Base-by-base conservation (phyloP, 768 basidiomycete genomes). In the Krasilnikovozyma curviuscula region DNA sequence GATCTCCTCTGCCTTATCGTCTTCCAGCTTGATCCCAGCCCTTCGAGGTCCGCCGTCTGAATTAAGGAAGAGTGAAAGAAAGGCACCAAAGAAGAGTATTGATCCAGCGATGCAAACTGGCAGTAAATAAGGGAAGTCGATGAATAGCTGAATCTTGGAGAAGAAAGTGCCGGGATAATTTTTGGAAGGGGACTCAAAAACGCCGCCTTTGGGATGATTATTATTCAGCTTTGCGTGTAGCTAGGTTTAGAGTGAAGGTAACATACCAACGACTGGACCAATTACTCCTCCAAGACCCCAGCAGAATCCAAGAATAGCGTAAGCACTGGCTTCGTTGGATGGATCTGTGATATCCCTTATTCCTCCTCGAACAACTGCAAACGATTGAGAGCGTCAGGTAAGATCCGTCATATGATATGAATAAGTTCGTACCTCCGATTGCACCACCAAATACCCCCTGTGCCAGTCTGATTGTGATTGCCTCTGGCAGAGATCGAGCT, bases 221-320 rank as follows among this genome's bases (percentile, higher is more conserved):
- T 7, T 19, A 70, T 82, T 63, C 55, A 84, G 83, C 78, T 56
- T n/a, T n/a, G n/a, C n/a, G n/a, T n/a, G n/a, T n/a, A n/a, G n/a
- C n/a, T n/a, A n/a, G n/a, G n/a, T n/a, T n/a, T n/a, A n/a, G n/a
- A n/a, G n/a, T n/a, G n/a, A n/a, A n/a, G n/a, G n/a, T n/a, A n/a
- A 67, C 56, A 83, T 83, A 53, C 83, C 86, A 27, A 89, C 72
- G 44, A 88, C 79, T 39, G 81, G 81, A 37, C 85, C 85, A 39
- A 78, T 74, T 12, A 88, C 83, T 73, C 89, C 93, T 52, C 91
- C 93, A 55, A 97, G 74, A 52, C 88, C 89, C 93, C 91, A 93
- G 56, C 79, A 83, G 63, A 91, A 93, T 10, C 81, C 84, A 48
- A 27, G 48, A 41, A 49, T 28, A 34, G 41, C 27, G 24, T 42